phyloP scores from a whole-genome alignment of 169 alveolate genomes.

The Plasmodium inui region DNA sequence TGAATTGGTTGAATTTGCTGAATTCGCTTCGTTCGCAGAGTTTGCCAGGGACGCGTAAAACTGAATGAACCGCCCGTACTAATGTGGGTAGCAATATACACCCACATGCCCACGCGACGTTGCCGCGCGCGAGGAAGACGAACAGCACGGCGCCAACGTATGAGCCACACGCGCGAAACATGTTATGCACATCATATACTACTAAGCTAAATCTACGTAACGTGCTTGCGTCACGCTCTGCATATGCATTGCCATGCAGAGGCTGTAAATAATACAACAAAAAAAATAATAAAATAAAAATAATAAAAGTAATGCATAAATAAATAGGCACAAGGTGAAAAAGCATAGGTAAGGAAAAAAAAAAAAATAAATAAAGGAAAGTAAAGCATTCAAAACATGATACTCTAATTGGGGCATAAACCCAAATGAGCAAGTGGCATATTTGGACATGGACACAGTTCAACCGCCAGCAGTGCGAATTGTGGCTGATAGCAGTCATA shows the following conservation, averaged over 20 bases:
- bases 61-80: neutral
- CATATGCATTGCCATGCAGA: neutral
- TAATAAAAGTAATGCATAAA: neutral
- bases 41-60: neutral
- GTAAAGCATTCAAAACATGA: neutral
- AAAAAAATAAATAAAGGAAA: neutral
- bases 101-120: neutral
- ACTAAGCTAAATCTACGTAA: neutral
- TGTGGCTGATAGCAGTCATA: neutral
- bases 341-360: neutral
- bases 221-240: neutral
- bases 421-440: neutral
- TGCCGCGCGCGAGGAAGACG: neutral
- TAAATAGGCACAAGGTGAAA: neutral
- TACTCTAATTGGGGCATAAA: neutral
- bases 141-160: neutral
- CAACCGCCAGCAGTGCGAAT: neutral
- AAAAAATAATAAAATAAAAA: neutral
- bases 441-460: neutral
- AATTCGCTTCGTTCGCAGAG: neutral
- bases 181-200: constrained; percentile 1
- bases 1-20: neutral
- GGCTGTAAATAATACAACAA: neutral
- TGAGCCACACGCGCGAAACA: neutral
- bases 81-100: neutral